These are phyloP conservation scores for Epichloe glyceriae DNA, from an alignment of 2,329 filamentous ascomycete genomes.

Conservation along the genomic window DNA sequence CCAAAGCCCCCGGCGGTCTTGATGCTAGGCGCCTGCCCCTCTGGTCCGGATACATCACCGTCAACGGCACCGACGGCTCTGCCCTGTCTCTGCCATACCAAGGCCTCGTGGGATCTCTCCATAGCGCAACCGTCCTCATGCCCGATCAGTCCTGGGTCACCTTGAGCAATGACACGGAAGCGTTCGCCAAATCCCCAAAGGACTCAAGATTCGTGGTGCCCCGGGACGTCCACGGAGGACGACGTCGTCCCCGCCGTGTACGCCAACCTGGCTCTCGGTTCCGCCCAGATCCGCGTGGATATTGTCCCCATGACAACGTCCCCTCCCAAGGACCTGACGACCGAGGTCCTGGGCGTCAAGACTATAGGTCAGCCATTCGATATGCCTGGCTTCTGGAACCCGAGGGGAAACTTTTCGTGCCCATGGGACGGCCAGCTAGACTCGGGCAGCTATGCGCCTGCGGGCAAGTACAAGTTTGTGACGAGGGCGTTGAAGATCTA, in stretches of 20 bases:
- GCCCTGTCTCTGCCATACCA: slow-evolving; percentile 27
- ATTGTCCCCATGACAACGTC: slow-evolving; percentile 24
- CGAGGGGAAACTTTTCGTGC: slow-evolving; percentile 12
- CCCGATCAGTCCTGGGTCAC: slow-evolving; percentile 12
- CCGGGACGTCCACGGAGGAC: slow-evolving; percentile 18
- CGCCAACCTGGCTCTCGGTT: slow-evolving; percentile 30
- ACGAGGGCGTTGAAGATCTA: slow-evolving; percentile 35
- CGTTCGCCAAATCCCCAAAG: slow-evolving; percentile 11
- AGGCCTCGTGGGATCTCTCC: slow-evolving; percentile 23
- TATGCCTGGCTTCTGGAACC: slow-evolving; percentile 24
- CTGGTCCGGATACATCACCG: slow-evolving; percentile 29
- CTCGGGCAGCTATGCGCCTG: slow-evolving; percentile 30
- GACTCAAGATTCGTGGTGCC: slow-evolving; percentile 27
- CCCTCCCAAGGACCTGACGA: slow-evolving; percentile 12
- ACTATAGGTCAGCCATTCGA: slow-evolving; percentile 25
- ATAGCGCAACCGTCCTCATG: slow-evolving; percentile 11
- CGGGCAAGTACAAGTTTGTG: slow-evolving; percentile 34
- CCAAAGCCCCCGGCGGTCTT: slow-evolving; percentile 25
- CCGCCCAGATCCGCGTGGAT: slow-evolving; percentile 27
- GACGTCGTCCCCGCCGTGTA: slow-evolving; percentile 25
- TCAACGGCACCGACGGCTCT: slow-evolving; percentile 25
- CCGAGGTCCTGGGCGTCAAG: slow-evolving; percentile 22
- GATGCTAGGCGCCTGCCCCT: slow-evolving; percentile 24
- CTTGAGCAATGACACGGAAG: slow-evolving; percentile 17
- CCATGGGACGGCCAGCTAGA: slow-evolving; percentile 32